These are phyloP conservation scores for Chaetomiaceae sp. DNA, from an alignment of 2,329 filamentous ascomycete species.

Conservation along the genomic window DNA sequence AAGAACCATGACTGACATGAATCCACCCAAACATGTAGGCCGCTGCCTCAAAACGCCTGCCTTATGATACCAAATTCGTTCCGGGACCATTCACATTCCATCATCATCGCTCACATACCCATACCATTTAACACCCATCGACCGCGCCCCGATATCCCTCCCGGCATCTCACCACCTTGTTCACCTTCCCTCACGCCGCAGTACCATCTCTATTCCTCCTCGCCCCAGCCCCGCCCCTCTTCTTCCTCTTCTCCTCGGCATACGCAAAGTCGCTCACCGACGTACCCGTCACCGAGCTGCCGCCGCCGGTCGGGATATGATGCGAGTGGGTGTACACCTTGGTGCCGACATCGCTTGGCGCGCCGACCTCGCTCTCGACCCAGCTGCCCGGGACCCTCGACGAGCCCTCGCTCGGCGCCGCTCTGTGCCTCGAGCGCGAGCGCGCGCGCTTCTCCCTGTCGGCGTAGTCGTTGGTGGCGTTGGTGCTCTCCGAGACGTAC, in stretches of 20 bases:
- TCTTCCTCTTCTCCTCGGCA: constrained; percentile 42
- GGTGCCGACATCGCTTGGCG: constrained; percentile 48
- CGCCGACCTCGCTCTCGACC: constrained; percentile 38
- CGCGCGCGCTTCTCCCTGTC: constrained; percentile 8
- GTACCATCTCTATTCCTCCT: constrained; percentile 23
- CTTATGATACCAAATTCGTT: background rate
- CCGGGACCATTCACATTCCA: background rate
- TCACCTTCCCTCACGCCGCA: background rate
- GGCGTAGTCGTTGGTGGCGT: background rate
- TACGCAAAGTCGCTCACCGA: constrained; percentile 36
- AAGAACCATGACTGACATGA: background rate
- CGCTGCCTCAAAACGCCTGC: constrained; percentile 8
- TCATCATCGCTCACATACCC: too few species aligned
- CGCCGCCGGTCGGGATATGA: constrained; percentile 44
- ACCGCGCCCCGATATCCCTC: background rate
- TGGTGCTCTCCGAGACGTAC: constrained; percentile 8
- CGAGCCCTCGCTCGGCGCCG: constrained; percentile 26
- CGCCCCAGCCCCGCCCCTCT: constrained; percentile 34
- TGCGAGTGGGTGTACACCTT: constrained; percentile 52
- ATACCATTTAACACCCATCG: background rate
- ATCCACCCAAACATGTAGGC: background rate
- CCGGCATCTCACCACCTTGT: too few species aligned
- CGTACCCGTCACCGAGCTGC: constrained; percentile 16
- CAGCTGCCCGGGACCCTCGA: constrained; percentile 37
- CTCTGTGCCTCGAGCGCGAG: constrained; percentile 13